phyloP scores from a whole-genome alignment of 495 filamentous ascomycete species.

The Hypoxylon lienhwacheense region DNA sequence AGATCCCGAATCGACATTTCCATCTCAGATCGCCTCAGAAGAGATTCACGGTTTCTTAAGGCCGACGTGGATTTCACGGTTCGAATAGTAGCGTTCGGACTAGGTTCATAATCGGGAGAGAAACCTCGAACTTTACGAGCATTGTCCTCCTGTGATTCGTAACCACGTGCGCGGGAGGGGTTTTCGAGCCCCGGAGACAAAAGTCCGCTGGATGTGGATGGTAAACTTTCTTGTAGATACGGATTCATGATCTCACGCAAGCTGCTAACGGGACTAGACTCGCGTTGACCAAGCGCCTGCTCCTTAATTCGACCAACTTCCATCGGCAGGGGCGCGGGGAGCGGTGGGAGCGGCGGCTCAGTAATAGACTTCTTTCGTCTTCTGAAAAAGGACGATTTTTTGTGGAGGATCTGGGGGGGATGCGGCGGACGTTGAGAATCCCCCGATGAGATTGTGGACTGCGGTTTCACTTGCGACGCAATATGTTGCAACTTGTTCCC shows the following conservation, averaged over 20 bases:
- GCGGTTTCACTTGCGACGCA: conserved; percentile 44
- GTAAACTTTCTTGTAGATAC: conserved; percentile 56
- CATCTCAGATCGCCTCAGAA: conserved; percentile 30
- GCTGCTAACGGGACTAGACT: conserved; percentile 79
- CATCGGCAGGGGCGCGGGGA: conserved; percentile 34
- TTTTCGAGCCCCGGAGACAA: conserved; percentile 24
- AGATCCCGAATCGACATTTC: conserved; percentile 28
- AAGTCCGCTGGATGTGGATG: conserved; percentile 7
- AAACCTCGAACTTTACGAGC: conserved; percentile 52
- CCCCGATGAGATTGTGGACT: conserved; percentile 52
- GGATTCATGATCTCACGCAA: conserved; percentile 89
- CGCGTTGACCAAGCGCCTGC: conserved; percentile 33
- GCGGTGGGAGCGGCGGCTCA: conserved; percentile 50
- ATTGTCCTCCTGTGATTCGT: conserved; percentile 32
- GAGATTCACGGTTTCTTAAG: conserved; percentile 33
- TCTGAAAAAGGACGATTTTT: conserved; percentile 94
- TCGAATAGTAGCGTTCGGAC: conserved; percentile 61
- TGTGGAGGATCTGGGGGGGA: conserved; percentile 63
- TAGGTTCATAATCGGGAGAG: conserved; percentile 66
- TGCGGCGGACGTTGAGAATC: conserved; percentile 40
- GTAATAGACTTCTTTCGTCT: conserved; percentile 83
- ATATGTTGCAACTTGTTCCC: conserved; percentile 24
- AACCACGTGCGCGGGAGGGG: conserved; percentile 22
- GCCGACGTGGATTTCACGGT: conserved; percentile 49
- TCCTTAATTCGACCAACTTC: conserved; percentile 39